Percentiles rank a stretch among this genome's conserved stretches.
These are phyloP conservation scores for Bassia scoparia DNA, from an alignment of 148 eudicot species.

Conservation along the genomic window DNA sequence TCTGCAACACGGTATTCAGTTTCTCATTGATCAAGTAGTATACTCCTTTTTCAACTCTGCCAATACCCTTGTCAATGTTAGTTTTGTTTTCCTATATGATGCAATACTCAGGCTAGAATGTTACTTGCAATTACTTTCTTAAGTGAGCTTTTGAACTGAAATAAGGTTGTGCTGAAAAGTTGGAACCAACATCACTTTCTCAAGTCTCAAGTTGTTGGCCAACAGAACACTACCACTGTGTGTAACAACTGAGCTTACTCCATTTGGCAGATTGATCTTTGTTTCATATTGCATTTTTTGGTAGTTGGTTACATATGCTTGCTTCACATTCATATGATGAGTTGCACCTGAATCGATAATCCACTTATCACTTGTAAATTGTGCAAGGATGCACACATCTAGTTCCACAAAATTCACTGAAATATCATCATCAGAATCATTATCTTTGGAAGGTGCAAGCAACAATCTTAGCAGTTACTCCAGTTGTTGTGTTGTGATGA, in stretches of 20 bases:
- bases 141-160: not conserved
- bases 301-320: too few relatives aligned
- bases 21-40: too few relatives aligned
- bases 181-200: not conserved
- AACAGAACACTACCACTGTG: not conserved
- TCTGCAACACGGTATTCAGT: not conserved
- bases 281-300: too few relatives aligned
- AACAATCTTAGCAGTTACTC: not conserved
- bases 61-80: not conserved
- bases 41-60: not conserved
- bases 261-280: not conserved
- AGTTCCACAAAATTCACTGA: too few relatives aligned
- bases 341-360: not conserved
- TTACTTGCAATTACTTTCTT: not conserved
- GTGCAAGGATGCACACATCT: not conserved
- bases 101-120: not conserved
- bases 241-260: not conserved
- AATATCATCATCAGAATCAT: not conserved
- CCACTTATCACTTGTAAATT: not conserved
- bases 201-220: not conserved
- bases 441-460: not conserved
- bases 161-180: not conserved
- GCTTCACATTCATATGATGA: not conserved
- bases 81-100: not conserved
- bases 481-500: not conserved